Evolutionary conservation across 495 filamentous ascomycete genomes (phyloP), one percentile per base, ranked within the genome.

Genomic region (Aeminium ludgeri): DNA sequence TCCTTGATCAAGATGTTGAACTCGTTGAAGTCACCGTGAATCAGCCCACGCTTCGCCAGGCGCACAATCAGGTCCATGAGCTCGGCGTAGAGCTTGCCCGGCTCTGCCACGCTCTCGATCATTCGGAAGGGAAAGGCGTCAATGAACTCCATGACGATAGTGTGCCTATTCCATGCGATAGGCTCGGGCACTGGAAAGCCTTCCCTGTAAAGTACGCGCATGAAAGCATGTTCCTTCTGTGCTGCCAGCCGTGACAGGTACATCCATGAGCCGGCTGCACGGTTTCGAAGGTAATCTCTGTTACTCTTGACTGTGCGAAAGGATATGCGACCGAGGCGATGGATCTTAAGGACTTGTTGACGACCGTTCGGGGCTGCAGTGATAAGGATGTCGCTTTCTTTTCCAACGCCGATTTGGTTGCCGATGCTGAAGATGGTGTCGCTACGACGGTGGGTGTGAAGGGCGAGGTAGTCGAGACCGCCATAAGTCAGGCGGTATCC

Each of bases 21-120:
- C 63, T 96, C 91, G 64, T 99, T 99, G 65, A 93, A 96, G 57
- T 99, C 89, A 49, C 89, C 91, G 58, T 99, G 89, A 40, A 99
- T 96, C 41, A 99, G 63, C 6, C 89, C 91, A 51, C 80, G 76
- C 20, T 70, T 67, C n/a, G 89, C 89, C 18, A 99, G 69, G 36
- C 73, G 66, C 32, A 99, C 56, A 44, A 95, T 83, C 45, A 94
- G 73, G 39, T 76, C 70, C 58, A 99, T 91, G 39, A 99, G 64
- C 38, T 93, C 80, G 28, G 79, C 77, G 62, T 96, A 96, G 15
- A 99, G 66, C 20, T 53, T 56, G 7, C 82, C 82, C 0, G 85
- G 82, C 38, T 91, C 70, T 10, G 82, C 73, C 5, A 95, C 76
- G 29, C 65, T 67, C 12, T 80, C 70, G 38, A 97, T 73, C 57